Base-by-base conservation (phyloP, 1,284 basidiomycete species). In the Amylostereum areolatum region DNA sequence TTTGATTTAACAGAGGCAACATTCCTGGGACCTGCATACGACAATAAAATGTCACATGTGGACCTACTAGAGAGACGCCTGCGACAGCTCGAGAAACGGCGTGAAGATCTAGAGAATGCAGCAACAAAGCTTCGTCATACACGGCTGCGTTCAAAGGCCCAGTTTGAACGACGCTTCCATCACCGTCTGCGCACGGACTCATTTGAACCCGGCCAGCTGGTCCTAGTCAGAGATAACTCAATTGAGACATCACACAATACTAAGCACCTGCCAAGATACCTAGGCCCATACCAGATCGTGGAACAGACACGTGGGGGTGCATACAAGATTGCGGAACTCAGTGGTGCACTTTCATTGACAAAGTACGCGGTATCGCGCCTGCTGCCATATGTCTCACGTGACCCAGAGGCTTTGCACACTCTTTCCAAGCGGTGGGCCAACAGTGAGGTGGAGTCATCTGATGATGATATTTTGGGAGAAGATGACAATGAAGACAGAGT, bases 1-100 rank as follows among this genome's bases (percentile, higher is more conserved):
- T 57, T 68, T 24, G 62, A 68, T 43, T 33, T 68, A 1, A 32
- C 53, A 7, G 59, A 69, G 53, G 59, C 62, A 2, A 65, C 62
- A 0, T 68, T 61, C 44, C 42, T 68, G 25, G 54, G 58, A 0
- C 33, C 54, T 30, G 48, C 42, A 18, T 52, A 52, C 41, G 28
- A 43, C 9, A 8, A 30, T 18, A 36, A 27, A 3, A 45, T 61
- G 32, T 45, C 35, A 11, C 48, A 46, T 2, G 28, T 11, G 11
- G 55, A 59, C 4, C 48, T 61, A 5, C 37, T 61, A 1, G 48
- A 48, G 1, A 25, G 54, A 30, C 5, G 55, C 3, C 52, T 59
- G 11, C 46, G 45, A 49, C 61, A 53, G 35, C 47, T 53, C 0
- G 42, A 42, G 41, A 56, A 48, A 24, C 55, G n/a, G 34, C 52